Percentiles rank a stretch among this genome's conserved stretches.
phyloP scores from a whole-genome alignment of 2,329 filamentous ascomycete genomes.

The Didymella arachidicola region DNA sequence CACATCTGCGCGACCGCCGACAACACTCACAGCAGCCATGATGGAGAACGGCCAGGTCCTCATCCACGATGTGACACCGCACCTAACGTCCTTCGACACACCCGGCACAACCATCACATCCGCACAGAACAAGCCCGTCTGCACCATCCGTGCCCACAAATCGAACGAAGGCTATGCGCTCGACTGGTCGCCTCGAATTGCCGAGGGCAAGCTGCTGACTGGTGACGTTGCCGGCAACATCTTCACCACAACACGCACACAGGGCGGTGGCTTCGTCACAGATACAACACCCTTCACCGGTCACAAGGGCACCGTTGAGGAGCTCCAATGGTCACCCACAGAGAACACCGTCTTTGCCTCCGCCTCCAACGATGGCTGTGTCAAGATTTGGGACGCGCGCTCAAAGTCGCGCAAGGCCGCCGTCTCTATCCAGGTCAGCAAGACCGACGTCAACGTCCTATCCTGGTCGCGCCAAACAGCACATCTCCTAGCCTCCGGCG shows the following conservation, averaged over 20 bases:
- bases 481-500: slow-evolving; percentile 89
- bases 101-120: slow-evolving; percentile 82
- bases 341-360: slow-evolving; percentile 95
- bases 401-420: slow-evolving; percentile 90
- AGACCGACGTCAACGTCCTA: slow-evolving; percentile 92
- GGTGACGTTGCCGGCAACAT: slow-evolving; percentile 92
- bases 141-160: slow-evolving; percentile 89
- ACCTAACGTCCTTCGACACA: slow-evolving; percentile 87
- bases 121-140: slow-evolving; percentile 86
- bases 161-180: slow-evolving; percentile 87
- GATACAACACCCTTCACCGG: slow-evolving; percentile 84
- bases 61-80: slow-evolving; percentile 92
- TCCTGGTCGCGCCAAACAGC: slow-evolving; percentile 90
- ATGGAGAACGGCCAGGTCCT: slow-evolving; percentile 87
- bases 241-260: slow-evolving; percentile 84
- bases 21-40: slow-evolving; percentile 89
- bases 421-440: slow-evolving; percentile 82
- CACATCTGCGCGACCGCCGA: slow-evolving; percentile 74
- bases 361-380: slow-evolving; percentile 89
- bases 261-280: slow-evolving; percentile 88
- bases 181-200: slow-evolving; percentile 90
- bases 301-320: slow-evolving; percentile 86
- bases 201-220: slow-evolving; percentile 84
- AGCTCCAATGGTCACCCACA: slow-evolving; percentile 94
- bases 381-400: slow-evolving; percentile 94